Conservation (phyloP, 306 rosid genomes). For the Vigna hirtella region DNA sequence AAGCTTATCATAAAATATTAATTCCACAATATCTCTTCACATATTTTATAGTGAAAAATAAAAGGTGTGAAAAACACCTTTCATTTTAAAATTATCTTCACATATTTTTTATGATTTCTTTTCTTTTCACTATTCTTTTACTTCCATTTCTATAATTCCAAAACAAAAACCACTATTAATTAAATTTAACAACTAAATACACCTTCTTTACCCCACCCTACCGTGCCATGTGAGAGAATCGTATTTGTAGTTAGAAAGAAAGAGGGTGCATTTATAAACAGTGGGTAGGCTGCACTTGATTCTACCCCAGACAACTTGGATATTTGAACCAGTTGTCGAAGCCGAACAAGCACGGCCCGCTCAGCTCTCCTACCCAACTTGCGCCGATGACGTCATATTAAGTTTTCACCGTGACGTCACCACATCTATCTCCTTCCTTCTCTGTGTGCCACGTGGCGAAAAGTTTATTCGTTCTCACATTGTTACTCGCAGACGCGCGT, state of each 20-base stretch:
- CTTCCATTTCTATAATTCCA: too few species aligned
- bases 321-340: not conserved
- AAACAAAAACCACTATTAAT: too few species aligned
- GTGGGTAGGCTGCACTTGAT: not conserved
- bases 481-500: constrained; percentile 40
- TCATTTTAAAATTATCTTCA: too few species aligned
- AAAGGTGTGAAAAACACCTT: too few species aligned
- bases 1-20: too few species aligned
- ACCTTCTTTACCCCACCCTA: too few species aligned
- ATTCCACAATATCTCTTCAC: too few species aligned
- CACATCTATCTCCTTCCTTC: not conserved
- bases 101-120: too few species aligned
- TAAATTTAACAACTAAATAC: too few species aligned
- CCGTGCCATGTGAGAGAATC: not conserved
- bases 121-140: too few species aligned
- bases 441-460: constrained; percentile 36
- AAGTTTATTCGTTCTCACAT: constrained; percentile 13
- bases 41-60: too few species aligned
- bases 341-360: not conserved
- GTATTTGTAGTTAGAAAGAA: not conserved
- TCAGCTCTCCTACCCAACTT: not conserved
- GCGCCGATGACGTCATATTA: not conserved
- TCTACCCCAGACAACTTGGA: not conserved
- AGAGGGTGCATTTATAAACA: not conserved
- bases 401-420: not conserved